Evolutionary conservation across 2,329 filamentous ascomycete genomes (phyloP), one percentile per base, ranked within the genome.

Genomic region (Xylariomycetidae sp.): DNA sequence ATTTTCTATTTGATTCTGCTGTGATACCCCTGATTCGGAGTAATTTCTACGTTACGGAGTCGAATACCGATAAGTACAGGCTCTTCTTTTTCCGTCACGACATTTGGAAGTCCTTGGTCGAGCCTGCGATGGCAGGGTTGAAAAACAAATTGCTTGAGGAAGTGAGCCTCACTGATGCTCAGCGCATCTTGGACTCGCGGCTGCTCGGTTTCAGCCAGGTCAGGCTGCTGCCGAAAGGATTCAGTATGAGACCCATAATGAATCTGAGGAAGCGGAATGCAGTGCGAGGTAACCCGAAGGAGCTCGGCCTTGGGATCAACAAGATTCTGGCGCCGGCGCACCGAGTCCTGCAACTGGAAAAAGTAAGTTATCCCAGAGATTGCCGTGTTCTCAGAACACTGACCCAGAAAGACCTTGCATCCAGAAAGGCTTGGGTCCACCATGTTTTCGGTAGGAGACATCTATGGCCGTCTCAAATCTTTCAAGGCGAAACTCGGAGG

Each of bases 71-170:
- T 52, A 79, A 82, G 12, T 87, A 92, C 48, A 77, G 79, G 18
- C 63, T 96, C 1, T 95, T 94, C 58, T 98, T 87, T 61, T 96
- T 95, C 54, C 83, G 90, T 4, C 92, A 98, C 44, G 92, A 98
- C 57, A 70, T 92, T 8, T 98, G 92, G 92, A 77, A 75, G 31
- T 71, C 71, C 25, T 59, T 96, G 20, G 77, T 82, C 2, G 80
- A 89, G 47, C 84, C 88, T 6, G 76, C 82, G 0, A 65, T 95
- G 53, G 58, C 68, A 1, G 63, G 63, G 1, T 62, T 96, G 15
- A 92, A 83, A 51, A 46, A 63, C 2, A 71, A 64, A 7, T 87
- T 93, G 74, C 86, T 95, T 42, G 82, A 92, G 44, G 84, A 92
- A 48, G 63, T 95, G 25, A 75, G 72, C 25, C 51, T 68, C 1